Percentiles rank a stretch among this genome's conserved stretches.
These are phyloP conservation scores for Sugiyamaella pinicola DNA, from an alignment of 1,139 yeast species.

Conservation along the genomic window DNA sequence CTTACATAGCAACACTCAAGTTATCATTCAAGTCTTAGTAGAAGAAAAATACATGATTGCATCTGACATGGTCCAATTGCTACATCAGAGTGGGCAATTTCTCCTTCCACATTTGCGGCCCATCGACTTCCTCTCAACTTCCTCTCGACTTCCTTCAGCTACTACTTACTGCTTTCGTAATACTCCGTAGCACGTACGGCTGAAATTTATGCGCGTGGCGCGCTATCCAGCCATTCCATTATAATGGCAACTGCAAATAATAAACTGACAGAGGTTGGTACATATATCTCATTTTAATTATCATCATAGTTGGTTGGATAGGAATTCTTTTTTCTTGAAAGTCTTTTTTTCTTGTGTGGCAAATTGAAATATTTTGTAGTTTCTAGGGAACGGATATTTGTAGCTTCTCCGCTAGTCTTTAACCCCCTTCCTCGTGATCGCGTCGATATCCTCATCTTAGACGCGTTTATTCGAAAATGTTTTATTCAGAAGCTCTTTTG, in stretches of 20 bases:
- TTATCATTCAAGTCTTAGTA: too few species aligned
- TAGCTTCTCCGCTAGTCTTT: neutral
- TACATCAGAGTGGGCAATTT: too few species aligned
- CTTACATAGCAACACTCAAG: too few species aligned
- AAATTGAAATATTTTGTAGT: neutral
- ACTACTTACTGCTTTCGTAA: too few species aligned
- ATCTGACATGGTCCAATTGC: too few species aligned
- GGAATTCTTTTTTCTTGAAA: neutral
- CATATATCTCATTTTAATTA: too few species aligned
- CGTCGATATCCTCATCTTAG: neutral
- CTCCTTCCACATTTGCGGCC: too few species aligned
- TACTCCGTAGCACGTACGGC: neutral
- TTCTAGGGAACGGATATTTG: neutral
- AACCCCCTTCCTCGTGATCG: neutral
- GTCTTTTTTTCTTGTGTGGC: neutral
- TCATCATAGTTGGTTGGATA: too few species aligned
- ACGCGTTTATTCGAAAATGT: slow-evolving; percentile 21
- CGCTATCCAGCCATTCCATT: slow-evolving; percentile 10
- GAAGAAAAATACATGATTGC: too few species aligned
- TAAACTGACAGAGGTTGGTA: too few species aligned
- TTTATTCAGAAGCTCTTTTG: slow-evolving; percentile 41
- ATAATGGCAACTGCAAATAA: slow-evolving; percentile 1
- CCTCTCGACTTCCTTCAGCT: neutral
- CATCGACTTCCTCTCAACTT: too few species aligned
- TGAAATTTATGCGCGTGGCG: slow-evolving; percentile 10